phyloP scores from a whole-genome alignment of 345 rosid species.

The Eucalyptus tenuipes region DNA sequence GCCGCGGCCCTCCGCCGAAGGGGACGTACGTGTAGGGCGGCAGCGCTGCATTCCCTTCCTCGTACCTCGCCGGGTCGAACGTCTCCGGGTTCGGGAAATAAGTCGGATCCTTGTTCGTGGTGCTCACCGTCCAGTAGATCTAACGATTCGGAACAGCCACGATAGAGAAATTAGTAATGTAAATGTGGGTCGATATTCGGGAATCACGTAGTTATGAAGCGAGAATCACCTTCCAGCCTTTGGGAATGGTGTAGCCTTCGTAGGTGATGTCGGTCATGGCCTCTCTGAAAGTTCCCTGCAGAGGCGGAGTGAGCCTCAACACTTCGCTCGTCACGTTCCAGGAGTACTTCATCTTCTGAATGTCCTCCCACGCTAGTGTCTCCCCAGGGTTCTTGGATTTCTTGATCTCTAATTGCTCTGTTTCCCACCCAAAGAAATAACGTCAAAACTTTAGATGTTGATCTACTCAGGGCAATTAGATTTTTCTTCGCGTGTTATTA shows the following conservation, averaged over 20 bases:
- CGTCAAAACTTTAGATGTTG: not conserved
- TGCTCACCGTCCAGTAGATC: constrained; percentile 1
- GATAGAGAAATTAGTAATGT: not conserved
- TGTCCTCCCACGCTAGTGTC: constrained; percentile 20
- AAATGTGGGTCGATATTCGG: not conserved
- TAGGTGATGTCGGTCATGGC: constrained; percentile 24
- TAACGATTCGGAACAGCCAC: not conserved
- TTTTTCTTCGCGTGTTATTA: not conserved
- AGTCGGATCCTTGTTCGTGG: not conserved
- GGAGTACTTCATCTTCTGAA: constrained; percentile 36
- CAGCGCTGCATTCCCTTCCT: not conserved
- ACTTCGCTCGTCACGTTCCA: constrained; percentile 28
- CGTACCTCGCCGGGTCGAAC: constrained; percentile 1
- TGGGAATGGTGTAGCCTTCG: constrained; percentile 34
- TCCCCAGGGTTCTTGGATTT: constrained; percentile 8
- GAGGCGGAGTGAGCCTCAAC: constrained; percentile 33
- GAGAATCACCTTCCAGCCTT: constrained; percentile 30
- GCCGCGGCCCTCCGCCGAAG: constrained; percentile 5
- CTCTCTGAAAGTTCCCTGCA: constrained; percentile 37
- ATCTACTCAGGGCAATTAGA: not conserved
- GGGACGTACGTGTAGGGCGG: constrained; percentile 4
- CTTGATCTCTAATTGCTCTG: constrained; percentile 24
- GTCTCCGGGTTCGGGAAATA: not conserved
- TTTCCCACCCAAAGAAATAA: not conserved
- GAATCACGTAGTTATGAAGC: not conserved